These are phyloP conservation scores for Neurospora africana DNA, from an alignment of 495 filamentous ascomycete species.

Conservation along the genomic window DNA sequence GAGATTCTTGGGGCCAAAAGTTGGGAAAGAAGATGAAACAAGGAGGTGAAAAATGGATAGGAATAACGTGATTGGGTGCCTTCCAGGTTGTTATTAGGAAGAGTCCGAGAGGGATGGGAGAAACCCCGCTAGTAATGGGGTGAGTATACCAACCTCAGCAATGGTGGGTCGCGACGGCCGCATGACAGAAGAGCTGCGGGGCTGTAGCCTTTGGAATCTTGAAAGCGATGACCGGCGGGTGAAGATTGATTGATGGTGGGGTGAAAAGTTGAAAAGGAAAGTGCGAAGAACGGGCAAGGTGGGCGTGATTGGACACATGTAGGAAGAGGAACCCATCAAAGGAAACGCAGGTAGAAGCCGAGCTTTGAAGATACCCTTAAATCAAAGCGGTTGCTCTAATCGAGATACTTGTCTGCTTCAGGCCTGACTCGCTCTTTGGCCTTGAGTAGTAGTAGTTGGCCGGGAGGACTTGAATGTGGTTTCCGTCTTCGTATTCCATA, in stretches of 20 bases:
- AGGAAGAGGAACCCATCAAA: not conserved
- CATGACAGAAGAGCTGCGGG: not conserved
- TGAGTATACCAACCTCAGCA: not conserved
- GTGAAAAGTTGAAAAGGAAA: not conserved
- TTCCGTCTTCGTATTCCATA: not conserved
- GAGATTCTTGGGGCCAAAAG: not conserved
- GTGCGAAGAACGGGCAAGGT: not conserved
- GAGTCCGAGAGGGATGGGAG: not conserved
- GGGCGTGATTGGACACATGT: not conserved
- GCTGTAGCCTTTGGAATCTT: not conserved
- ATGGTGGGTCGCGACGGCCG: too few species aligned
- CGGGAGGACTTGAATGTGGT: not conserved
- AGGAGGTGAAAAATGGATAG: not conserved
- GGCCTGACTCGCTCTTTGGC: not conserved
- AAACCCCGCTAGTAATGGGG: not conserved
- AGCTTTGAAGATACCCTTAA: not conserved
- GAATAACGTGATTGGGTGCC: not conserved
- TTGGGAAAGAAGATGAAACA: not conserved
- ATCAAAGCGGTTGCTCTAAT: not conserved
- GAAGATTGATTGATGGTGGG: not conserved
- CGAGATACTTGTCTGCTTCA: not conserved
- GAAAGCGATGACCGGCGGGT: not conserved
- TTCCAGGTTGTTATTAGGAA: not conserved
- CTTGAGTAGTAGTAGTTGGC: not conserved
- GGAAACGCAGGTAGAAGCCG: not conserved